These are phyloP conservation scores for Fusarium luffae DNA, from an alignment of 2,329 filamentous ascomycete genomes.

Conservation along the genomic window DNA sequence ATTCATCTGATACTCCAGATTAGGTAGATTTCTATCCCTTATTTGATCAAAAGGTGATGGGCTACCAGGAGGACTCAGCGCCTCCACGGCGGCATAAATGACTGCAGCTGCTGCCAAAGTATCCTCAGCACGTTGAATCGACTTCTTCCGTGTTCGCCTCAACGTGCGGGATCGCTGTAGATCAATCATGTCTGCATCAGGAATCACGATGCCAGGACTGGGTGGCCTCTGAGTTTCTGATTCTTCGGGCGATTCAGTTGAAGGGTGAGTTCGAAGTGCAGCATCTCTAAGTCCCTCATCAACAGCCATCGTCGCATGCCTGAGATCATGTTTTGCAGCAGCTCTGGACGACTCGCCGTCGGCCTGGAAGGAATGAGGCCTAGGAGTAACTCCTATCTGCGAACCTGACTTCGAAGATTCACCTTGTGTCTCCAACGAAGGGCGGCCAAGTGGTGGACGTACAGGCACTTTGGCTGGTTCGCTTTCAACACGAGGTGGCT, in stretches of 20 bases:
- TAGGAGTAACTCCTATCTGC: neutral
- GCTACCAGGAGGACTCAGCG: conserved; percentile 56
- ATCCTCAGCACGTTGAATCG: conserved; percentile 62
- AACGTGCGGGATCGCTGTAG: conserved; percentile 57
- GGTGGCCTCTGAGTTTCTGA: conserved; percentile 47
- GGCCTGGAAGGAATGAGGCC: conserved; percentile 32
- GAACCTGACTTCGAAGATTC: conserved; percentile 22
- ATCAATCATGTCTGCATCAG: conserved; percentile 53
- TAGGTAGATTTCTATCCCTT: conserved; percentile 43
- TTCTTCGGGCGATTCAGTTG: conserved; percentile 6
- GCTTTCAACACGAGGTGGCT: conserved; percentile 21
- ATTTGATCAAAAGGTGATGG: conserved; percentile 43
- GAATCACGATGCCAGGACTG: conserved; percentile 61
- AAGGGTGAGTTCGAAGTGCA: conserved; percentile 14
- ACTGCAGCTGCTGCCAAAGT: conserved; percentile 65
- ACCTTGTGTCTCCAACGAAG: conserved; percentile 13
- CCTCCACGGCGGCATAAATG: conserved; percentile 63
- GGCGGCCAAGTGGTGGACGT: conserved; percentile 19
- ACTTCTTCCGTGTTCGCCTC: conserved; percentile 58
- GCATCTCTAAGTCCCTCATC: conserved; percentile 33
- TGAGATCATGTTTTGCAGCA: conserved; percentile 28
- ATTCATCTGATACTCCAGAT: conserved; percentile 43
- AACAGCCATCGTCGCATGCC: conserved; percentile 18
- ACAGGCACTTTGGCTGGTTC: conserved; percentile 22
- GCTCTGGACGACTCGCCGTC: conserved; percentile 29